These are phyloP conservation scores for Parafenestella ontariensis DNA, from an alignment of 2,329 filamentous ascomycete species.

Conservation along the genomic window DNA sequence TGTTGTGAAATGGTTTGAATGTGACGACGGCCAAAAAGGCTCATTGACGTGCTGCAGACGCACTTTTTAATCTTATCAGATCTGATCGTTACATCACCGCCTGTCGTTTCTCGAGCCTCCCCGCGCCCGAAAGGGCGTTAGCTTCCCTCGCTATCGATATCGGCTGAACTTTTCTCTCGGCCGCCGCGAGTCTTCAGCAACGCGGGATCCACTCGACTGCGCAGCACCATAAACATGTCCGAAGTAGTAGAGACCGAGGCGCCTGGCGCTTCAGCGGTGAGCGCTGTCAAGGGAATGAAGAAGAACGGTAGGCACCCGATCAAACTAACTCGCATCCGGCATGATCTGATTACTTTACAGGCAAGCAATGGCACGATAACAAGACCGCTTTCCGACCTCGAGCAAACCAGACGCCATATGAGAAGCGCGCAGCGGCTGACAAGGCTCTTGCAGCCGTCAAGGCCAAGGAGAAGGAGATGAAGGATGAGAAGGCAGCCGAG, in stretches of 20 bases:
- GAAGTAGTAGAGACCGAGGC: constrained; percentile 51
- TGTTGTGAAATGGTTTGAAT: constrained; percentile 17
- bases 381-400: constrained; percentile 87
- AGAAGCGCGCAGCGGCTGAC: constrained; percentile 75
- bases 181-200: constrained; percentile 21
- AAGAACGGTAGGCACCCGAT: constrained; percentile 71
- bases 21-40: constrained; percentile 26
- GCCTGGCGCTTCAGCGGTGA: constrained; percentile 45
- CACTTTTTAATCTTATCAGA: constrained; percentile 31
- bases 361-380: constrained; percentile 90
- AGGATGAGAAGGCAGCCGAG: constrained; percentile 91
- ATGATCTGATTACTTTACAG: constrained; percentile 56
- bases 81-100: constrained; percentile 27
- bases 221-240: constrained; percentile 38
- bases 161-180: constrained; percentile 34
- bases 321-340: constrained; percentile 1
- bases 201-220: constrained; percentile 8
- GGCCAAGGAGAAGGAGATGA: constrained; percentile 90
- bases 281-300: constrained; percentile 67
- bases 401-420: constrained; percentile 78
- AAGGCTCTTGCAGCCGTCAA: constrained; percentile 78
- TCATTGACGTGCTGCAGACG: constrained; percentile 7
- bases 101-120: constrained; percentile 14
- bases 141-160: constrained; percentile 27
- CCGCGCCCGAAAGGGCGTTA: constrained; percentile 9